These are phyloP conservation scores for Penicillium taxi DNA, from an alignment of 495 filamentous ascomycete species.

Conservation along the genomic window DNA sequence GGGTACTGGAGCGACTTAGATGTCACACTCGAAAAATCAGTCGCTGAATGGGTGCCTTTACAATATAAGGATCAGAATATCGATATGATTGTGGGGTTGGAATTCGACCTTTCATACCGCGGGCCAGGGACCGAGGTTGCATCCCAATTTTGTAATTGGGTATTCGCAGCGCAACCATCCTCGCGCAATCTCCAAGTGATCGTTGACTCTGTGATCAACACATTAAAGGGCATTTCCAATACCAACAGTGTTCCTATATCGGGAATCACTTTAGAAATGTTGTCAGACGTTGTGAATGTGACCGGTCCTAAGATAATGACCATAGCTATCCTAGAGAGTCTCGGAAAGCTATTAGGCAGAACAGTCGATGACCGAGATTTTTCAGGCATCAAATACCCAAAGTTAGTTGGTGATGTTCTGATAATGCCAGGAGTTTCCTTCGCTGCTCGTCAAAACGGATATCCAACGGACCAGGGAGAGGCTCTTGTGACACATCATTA, in stretches of 20 bases:
- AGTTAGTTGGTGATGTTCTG: constrained; percentile 32
- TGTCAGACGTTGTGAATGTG: constrained; percentile 31
- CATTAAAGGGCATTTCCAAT: constrained; percentile 21
- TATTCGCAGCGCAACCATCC: constrained; percentile 25
- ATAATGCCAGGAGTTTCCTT: constrained; percentile 36
- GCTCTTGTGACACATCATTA: constrained; percentile 28
- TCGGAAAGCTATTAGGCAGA: constrained; percentile 13
- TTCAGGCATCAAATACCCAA: constrained; percentile 23
- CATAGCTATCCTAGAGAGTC: constrained; percentile 24
- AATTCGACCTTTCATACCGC: constrained; percentile 30
- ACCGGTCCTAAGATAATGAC: constrained; percentile 38
- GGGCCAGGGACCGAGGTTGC: constrained; percentile 25
- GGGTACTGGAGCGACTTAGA: constrained; percentile 54
- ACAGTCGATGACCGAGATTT: constrained; percentile 21
- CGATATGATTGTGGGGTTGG: constrained; percentile 38
- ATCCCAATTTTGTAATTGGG: constrained; percentile 37
- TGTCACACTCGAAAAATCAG: constrained; percentile 43
- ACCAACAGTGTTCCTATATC: constrained; percentile 19
- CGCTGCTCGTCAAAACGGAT: constrained; percentile 25
- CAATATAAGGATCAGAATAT: constrained; percentile 29
- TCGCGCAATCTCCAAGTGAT: constrained; percentile 25
- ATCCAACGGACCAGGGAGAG: constrained; percentile 21
- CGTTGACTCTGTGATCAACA: constrained; percentile 23
- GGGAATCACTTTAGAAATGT: constrained; percentile 21
- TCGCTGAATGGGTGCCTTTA: constrained; percentile 45